phyloP scores from a whole-genome alignment of 306 rosid genomes.

The Astragalus membranaceus region DNA sequence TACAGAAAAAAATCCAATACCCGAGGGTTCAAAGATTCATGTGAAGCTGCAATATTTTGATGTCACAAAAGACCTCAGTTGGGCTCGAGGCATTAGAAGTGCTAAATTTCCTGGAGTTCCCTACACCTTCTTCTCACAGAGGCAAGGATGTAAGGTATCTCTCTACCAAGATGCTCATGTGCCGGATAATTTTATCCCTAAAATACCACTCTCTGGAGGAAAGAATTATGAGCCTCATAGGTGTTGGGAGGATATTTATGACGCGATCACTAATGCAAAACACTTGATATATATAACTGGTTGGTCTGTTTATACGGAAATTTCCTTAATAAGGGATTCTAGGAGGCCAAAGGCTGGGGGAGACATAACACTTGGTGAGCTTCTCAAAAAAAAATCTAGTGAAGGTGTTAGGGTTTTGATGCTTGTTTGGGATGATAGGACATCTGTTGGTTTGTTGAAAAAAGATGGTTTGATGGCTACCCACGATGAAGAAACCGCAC shows the following conservation, averaged over 20 bases:
- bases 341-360: slow-evolving; percentile 70
- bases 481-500: slow-evolving; percentile 61
- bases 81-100: slow-evolving; percentile 55
- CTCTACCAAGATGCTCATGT: slow-evolving; percentile 73
- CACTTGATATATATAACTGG: slow-evolving; percentile 68
- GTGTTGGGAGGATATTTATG: slow-evolving; percentile 77
- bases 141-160: slow-evolving; percentile 58
- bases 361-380: slow-evolving; percentile 49
- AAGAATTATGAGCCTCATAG: slow-evolving; percentile 44
- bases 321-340: slow-evolving; percentile 60
- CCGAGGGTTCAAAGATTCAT: slow-evolving; percentile 52
- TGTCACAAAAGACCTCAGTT: slow-evolving; percentile 45
- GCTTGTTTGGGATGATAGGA: slow-evolving; percentile 84
- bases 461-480: slow-evolving; percentile 78
- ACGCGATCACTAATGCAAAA: slow-evolving; percentile 59
- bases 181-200: slow-evolving; percentile 61
- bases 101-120: slow-evolving; percentile 72
- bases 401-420: slow-evolving; percentile 67
- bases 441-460: slow-evolving; percentile 56
- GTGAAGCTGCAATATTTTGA: slow-evolving; percentile 64
- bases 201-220: slow-evolving; percentile 59
- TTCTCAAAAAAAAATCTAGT: slow-evolving; percentile 58
- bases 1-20: slow-evolving; percentile 40
- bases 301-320: slow-evolving; percentile 78
- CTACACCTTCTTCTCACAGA: slow-evolving; percentile 57